Evolutionary conservation across 768 basidiomycete species (phyloP).

Genomic region (Austroboletus eburneus): DNA sequence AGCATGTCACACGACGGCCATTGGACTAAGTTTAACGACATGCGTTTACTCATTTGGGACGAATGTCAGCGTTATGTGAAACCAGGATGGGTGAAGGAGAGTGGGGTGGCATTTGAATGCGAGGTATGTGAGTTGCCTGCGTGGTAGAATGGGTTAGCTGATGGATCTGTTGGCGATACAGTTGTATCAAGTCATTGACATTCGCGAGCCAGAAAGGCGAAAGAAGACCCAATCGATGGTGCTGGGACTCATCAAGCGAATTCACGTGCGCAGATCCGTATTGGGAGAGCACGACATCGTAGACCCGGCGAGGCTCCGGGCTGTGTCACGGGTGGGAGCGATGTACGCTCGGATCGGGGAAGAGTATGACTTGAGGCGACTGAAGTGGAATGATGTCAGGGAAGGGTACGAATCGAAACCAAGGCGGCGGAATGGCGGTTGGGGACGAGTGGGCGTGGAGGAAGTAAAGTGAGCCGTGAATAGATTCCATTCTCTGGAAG

Average conservation of each 20-base stretch:
- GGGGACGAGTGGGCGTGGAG: constrained; percentile 6
- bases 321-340: constrained; percentile 50
- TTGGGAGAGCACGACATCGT: constrained; percentile 40
- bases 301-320: constrained; percentile 45
- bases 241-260: constrained; percentile 50
- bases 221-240: constrained; percentile 42
- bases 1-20: constrained; percentile 9
- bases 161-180: constrained; percentile 27
- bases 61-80: constrained; percentile 41
- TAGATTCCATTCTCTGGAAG: constrained; percentile 23
- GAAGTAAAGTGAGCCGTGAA: constrained; percentile 6
- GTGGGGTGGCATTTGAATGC: constrained; percentile 59
- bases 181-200: constrained; percentile 50
- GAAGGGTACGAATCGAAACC: constrained; percentile 2
- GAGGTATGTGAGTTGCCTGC: constrained; percentile 39
- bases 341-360: constrained; percentile 47
- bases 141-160: constrained; percentile 1
- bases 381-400: constrained; percentile 33
- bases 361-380: constrained; percentile 43
- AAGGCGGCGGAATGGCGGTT: constrained; percentile 8
- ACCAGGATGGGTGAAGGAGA: constrained; percentile 53
- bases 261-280: constrained; percentile 49
- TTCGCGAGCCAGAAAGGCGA: constrained; percentile 35
- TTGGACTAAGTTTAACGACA: background rate
- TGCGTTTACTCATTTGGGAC: constrained; percentile 11